Base-by-base conservation (phyloP, 352 stramenopile species). In the Globisporangium yorkense region DNA sequence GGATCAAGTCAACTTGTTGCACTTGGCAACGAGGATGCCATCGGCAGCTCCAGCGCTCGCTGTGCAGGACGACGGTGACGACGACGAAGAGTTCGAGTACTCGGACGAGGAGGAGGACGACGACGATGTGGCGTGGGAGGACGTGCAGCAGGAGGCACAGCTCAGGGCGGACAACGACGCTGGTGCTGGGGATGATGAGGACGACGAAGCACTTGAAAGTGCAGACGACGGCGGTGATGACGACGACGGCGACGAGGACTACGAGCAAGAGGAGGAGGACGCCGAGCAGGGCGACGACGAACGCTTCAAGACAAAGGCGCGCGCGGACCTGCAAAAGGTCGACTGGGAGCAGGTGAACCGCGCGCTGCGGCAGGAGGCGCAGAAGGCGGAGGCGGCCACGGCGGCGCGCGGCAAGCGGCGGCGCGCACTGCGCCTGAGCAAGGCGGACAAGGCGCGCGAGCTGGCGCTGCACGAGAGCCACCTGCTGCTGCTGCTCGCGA, bases 331-430 rank as follows among this genome's bases (percentile, higher is more conserved):
- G 20, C 71, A 72, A 20, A 48, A 71, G 29, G 71, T 91, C 31
- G 74, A 94, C 63, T 92, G 82, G 82, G 74, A 77, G 1, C 67
- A 88, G 24, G 65, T 92, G 24, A 91, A 89, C 64, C 68, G 52
- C 5, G 79, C 72, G 37, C 60, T 92, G 48, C 61, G 61, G 29
- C 51, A 66, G 35, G 69, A 71, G 10, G 68, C 54, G 2, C 51
- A 18, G 15, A 44, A 39, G 7, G 51, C 56, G 1, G 62, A 40
- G 45, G 7, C 63, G 70, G 24, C 43, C 61, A 15, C 24, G 27
- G 37, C 65, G 13, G 41, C 41, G 20, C 5, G 44, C 44, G 8
- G 44, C 44, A 68, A 72, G 27, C 44, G 63, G 40, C 48, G 37
- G 37, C 67, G 18, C 51, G 49, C 51, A 45, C 57, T 71, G 54